Evolutionary conservation across 2,329 filamentous ascomycete genomes (phyloP), one percentile per base, ranked within the genome.

Genomic region (Trematosphaeria pertusa): DNA sequence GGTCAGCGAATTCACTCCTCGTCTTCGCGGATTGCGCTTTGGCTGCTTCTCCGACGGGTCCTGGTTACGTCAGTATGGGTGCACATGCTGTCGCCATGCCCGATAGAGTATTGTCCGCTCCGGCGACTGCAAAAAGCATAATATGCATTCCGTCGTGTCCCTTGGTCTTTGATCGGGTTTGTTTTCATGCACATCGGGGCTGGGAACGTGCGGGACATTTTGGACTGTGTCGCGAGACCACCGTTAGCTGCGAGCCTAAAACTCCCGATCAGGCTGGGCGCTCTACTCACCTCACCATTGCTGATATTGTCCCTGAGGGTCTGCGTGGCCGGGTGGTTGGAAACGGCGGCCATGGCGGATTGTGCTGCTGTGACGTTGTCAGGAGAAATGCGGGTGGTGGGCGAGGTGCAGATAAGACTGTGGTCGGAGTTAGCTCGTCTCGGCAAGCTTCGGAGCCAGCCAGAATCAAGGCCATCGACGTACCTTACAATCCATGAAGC

Each of bases 21-120:
- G 83, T 84, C 66, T 80, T 80, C 56, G 75, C 75, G 47, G 76
- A 75, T 70, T 86, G 78, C 49, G 77, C 75, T 67, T 80, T 82
- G 63, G 81, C 77, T 56, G 77, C 80, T 58, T 83, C 75, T 47
- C 78, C 81, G 49, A 84, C 73, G 35, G 83, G 82, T 44, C 81
- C 80, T 75, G 52, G 33, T 37, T 38, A 36, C 39, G 48, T 72
- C 54, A 73, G 67, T 58, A 36, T 50, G 28, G 28, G 48, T 54
- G 15, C 14, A 18, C 30, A 14, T 34, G 20, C 21, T 9, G 7
- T 8, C 17, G 34, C n/a, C 34, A 37, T 26, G 7, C 24, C n/a
- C n/a, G n/a, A n/a, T n/a, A n/a, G n/a, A n/a, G n/a, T n/a, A n/a
- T n/a, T n/a, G n/a, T n/a, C n/a, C n/a, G n/a, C n/a, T n/a, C n/a